Evolutionary conservation across 1,284 basidiomycete genomes (phyloP).

Genomic region (Ustilago crameri): DNA sequence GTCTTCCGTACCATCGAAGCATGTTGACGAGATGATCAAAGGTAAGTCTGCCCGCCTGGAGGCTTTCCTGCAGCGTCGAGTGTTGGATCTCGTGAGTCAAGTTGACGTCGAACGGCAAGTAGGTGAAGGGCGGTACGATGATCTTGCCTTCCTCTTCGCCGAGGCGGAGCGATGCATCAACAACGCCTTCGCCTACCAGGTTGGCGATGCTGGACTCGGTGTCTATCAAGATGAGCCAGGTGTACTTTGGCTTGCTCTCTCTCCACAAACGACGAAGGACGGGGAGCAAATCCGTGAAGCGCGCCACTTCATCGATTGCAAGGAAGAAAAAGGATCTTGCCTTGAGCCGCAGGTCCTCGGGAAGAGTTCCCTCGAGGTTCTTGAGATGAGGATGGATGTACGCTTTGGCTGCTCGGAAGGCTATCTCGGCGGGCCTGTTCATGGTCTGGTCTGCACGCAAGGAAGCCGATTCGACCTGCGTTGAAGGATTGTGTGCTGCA

Average conservation of each 20-base stretch:
- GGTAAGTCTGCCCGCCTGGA: slow-evolving; percentile 1
- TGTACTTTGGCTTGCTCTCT: slow-evolving; percentile 1
- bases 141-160: slow-evolving; percentile 5
- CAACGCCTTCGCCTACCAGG: background rate
- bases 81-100: background rate
- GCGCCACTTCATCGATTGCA: background rate
- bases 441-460: too few relatives aligned
- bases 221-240: slow-evolving; percentile 3
- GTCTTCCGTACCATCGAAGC: slow-evolving; percentile 1
- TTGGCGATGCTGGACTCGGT: slow-evolving; percentile 1
- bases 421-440: slow-evolving; percentile 1
- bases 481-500: background rate
- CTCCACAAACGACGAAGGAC: slow-evolving; percentile 5
- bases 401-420: background rate
- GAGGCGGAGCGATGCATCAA: slow-evolving; percentile 2
- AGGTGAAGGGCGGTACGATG: slow-evolving; percentile 9
- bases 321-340: slow-evolving; percentile 5
- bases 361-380: slow-evolving; percentile 1
- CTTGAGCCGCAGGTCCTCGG: background rate
- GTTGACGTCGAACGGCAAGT: slow-evolving; percentile 9
- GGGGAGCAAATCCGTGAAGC: background rate
- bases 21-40: background rate
- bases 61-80: background rate
- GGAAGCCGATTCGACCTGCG: background rate
- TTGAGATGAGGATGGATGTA: background rate